These are phyloP conservation scores for Pinus taeda DNA, from an alignment of 75 land plant genomes.

Conservation along the genomic window DNA sequence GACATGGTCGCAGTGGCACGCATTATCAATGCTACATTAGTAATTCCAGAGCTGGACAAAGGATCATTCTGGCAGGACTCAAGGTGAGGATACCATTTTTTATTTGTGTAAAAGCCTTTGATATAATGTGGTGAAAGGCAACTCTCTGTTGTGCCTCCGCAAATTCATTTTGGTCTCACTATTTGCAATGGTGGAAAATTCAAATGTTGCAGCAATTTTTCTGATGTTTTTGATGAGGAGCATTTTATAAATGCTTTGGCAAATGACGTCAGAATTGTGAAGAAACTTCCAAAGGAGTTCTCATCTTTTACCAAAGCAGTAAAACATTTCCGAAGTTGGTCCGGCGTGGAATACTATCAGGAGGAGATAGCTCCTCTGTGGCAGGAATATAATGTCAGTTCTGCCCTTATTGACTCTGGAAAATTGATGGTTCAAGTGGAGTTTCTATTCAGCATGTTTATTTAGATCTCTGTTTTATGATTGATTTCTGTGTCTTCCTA, in stretches of 20 bases:
- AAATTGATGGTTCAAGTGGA: neutral
- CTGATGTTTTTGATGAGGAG: slow-evolving; percentile 89
- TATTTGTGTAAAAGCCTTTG: neutral
- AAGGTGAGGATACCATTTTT: slow-evolving; percentile 42
- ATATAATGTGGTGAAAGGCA: neutral
- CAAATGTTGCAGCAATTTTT: slow-evolving; percentile 67
- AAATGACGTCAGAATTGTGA: slow-evolving; percentile 69
- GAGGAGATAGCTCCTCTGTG: slow-evolving; percentile 67
- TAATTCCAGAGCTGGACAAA: slow-evolving; percentile 96
- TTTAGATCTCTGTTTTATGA: neutral
- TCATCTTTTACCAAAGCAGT: slow-evolving; percentile 45
- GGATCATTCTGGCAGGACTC: slow-evolving; percentile 95
- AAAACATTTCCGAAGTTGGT: slow-evolving; percentile 90
- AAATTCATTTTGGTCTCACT: neutral
- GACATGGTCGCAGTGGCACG: slow-evolving; percentile 99
- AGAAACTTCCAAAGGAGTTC: slow-evolving; percentile 76
- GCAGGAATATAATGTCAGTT: slow-evolving; percentile 67
- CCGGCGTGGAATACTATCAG: slow-evolving; percentile 79
- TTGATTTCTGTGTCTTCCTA: no score
- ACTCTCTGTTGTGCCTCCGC: neutral
- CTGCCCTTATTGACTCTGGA: neutral
- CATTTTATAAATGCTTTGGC: slow-evolving; percentile 71
- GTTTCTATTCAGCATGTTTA: neutral
- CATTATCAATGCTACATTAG: slow-evolving; percentile 92
- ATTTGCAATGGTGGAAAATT: neutral